These are phyloP conservation scores for Fomitopsis betulina DNA, from an alignment of 1,284 basidiomycete genomes.

Conservation along the genomic window DNA sequence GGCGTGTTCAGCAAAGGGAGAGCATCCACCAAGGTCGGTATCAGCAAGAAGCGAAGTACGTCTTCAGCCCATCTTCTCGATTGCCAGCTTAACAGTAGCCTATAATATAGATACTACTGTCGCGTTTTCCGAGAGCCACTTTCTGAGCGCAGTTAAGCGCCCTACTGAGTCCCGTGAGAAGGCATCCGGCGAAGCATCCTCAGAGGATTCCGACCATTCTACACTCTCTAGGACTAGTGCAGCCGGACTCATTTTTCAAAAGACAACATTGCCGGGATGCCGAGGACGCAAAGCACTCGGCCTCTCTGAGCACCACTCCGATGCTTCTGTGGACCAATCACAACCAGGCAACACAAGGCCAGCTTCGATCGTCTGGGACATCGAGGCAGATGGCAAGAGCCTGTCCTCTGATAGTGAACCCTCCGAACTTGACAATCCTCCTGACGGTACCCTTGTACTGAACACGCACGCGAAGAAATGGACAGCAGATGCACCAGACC, in stretches of 20 bases:
- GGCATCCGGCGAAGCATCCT: neutral
- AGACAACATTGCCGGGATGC: neutral
- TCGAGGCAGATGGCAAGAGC: slow-evolving; percentile 40
- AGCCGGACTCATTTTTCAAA: neutral
- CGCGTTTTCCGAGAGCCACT: slow-evolving; percentile 47
- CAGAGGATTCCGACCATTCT: neutral
- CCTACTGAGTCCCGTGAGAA: neutral
- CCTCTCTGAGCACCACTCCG: neutral
- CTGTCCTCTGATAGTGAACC: slow-evolving; percentile 15
- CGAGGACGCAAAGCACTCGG: neutral
- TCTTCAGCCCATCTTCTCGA: neutral
- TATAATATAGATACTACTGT: slow-evolving; percentile 9
- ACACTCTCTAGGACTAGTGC: neutral
- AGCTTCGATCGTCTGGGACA: slow-evolving; percentile 62
- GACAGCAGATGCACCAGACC: neutral
- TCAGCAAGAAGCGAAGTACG: slow-evolving; percentile 11
- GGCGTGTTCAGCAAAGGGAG: slow-evolving; percentile 74
- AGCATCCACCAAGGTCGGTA: slow-evolving; percentile 46
- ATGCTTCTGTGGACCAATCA: neutral
- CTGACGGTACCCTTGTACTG: slow-evolving; percentile 22
- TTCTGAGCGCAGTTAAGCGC: slow-evolving; percentile 33
- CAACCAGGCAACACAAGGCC: neutral
- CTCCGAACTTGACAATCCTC: slow-evolving; percentile 1
- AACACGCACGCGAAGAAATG: slow-evolving; percentile 17
- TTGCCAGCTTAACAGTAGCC: neutral